Evolutionary conservation across 345 rosid species (phyloP), one percentile per base, ranked within the genome.

Genomic region (Camelina neglecta): DNA sequence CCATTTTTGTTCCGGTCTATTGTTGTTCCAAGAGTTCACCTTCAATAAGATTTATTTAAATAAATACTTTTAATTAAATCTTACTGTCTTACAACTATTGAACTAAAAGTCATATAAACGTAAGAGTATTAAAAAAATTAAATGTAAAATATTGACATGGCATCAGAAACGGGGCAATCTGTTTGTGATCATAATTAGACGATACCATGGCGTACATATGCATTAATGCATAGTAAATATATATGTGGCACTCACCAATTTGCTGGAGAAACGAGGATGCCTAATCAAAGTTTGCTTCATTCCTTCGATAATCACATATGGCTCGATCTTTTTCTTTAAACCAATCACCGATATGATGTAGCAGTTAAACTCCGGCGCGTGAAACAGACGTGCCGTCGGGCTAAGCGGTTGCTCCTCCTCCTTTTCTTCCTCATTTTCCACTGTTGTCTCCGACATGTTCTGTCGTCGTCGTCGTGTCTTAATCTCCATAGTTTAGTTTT

Each of bases 211-310:
- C 29, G 29, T 26, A 18, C 18, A 18, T 18, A 18, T 18, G 18
- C 18, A 18, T 18, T 18, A 18, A 24, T 24, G 2, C 26, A 24
- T 24, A 24, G n/a, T 42, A 11, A 42, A 42, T 0, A 39, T 10
- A 38, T 20, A 39, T 51, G 33, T 41, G 54, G 65, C 44, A 75
- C 79, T 69, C 51, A 89, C 97, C 85, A 86, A 80, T 53, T 83
- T 86, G 79, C 90, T 87, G 58, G 91, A 87, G 81, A 92, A 92
- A 67, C 97, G 97, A 76, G 97, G 96, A 67, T 90, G 96, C 35
- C 67, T 84, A 41, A 87, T 70, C 86, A 90, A 76, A 67, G 87
- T 83, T n/a, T 85, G 74, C 64, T 67, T 23, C 29, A 90, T 58
- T 20, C 93, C 92, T 23, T 71, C 49, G 59, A 82, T 88, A 57